Percentiles rank a stretch among this genome's conserved stretches.
Conservation (phyloP, 2,329 filamentous ascomycete species). For the Pestalotiopsis sp. region DNA sequence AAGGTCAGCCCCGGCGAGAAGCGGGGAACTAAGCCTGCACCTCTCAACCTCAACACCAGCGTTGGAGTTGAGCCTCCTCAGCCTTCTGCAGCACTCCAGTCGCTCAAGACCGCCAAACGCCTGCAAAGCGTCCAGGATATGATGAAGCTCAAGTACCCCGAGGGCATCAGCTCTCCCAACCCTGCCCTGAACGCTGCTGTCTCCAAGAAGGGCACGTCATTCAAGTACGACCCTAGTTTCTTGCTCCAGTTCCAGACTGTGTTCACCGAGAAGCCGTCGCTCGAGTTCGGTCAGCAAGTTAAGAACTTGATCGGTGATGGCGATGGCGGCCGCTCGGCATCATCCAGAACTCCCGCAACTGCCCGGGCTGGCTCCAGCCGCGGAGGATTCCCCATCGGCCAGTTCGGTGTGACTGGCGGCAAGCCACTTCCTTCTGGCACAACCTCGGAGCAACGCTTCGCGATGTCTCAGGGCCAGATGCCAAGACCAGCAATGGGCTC, state of each 20-base stretch:
- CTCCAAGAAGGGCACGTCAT: constrained; percentile 76
- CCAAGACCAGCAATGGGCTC: constrained; percentile 49
- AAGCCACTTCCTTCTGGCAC: constrained; percentile 73
- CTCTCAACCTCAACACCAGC: constrained; percentile 87
- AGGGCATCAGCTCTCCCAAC: constrained; percentile 84
- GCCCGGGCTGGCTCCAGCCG: constrained; percentile 55
- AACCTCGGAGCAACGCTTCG: constrained; percentile 78
- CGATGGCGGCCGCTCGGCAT: constrained; percentile 63
- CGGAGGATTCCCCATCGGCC: constrained; percentile 68
- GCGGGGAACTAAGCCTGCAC: constrained; percentile 73
- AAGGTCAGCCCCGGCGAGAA: constrained; percentile 65
- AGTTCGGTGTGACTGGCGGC: constrained; percentile 56
- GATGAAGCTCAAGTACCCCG: constrained; percentile 27
- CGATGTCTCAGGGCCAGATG: constrained; percentile 59
- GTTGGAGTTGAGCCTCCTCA: constrained; percentile 81
- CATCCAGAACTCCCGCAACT: constrained; percentile 61
- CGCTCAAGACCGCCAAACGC: constrained; percentile 82
- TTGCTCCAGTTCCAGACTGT: constrained; percentile 94
- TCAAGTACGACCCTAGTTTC: constrained; percentile 95
- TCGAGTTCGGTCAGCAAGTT: constrained; percentile 92
- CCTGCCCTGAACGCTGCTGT: constrained; percentile 84
- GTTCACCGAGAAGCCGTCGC: constrained; percentile 93
- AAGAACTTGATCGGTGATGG: constrained; percentile 82
- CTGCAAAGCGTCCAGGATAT: constrained; percentile 57
- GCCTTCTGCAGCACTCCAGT: constrained; percentile 90